Percentiles rank a stretch among this genome's conserved stretches.
Conservation (phyloP, 306 rosid genomes). For the Ormosia emarginata region DNA sequence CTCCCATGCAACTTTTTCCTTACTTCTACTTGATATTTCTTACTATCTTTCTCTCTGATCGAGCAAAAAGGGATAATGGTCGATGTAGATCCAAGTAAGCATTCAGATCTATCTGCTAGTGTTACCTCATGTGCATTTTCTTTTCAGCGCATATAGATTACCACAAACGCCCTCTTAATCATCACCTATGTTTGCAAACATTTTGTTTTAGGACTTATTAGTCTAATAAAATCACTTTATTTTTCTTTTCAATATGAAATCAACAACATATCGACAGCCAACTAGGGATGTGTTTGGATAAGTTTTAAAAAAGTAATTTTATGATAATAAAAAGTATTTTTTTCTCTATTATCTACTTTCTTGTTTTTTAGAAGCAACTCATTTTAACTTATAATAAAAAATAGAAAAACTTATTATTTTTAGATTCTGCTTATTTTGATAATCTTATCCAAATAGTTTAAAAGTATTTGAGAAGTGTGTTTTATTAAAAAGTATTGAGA, state of each 20-base stretch:
- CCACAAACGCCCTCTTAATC: background rate
- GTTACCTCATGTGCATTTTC: background rate
- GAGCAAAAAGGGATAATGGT: conserved; percentile 94
- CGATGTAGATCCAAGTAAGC: conserved; percentile 95
- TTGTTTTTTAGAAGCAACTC: no score
- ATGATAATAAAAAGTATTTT: no score
- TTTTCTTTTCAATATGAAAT: background rate
- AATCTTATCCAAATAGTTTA: no score
- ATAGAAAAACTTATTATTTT: no score
- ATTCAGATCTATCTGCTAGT: conserved; percentile 5
- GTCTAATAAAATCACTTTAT: background rate
- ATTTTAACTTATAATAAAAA: no score
- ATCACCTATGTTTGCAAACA: background rate
- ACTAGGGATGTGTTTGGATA: background rate
- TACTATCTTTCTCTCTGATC: conserved; percentile 83
- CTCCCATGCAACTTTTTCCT: conserved; percentile 71
- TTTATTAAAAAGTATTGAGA: no score
- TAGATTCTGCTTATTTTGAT: no score
- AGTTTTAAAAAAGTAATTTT: no score
- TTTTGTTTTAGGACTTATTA: background rate
- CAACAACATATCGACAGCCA: background rate
- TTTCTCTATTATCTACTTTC: no score
- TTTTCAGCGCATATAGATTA: background rate
- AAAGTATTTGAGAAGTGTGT: no score
- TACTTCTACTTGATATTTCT: conserved; percentile 91